Evolutionary conservation across 2,329 filamentous ascomycete genomes (phyloP), one percentile per base, ranked within the genome.

Genomic region (Penicillium sp.): DNA sequence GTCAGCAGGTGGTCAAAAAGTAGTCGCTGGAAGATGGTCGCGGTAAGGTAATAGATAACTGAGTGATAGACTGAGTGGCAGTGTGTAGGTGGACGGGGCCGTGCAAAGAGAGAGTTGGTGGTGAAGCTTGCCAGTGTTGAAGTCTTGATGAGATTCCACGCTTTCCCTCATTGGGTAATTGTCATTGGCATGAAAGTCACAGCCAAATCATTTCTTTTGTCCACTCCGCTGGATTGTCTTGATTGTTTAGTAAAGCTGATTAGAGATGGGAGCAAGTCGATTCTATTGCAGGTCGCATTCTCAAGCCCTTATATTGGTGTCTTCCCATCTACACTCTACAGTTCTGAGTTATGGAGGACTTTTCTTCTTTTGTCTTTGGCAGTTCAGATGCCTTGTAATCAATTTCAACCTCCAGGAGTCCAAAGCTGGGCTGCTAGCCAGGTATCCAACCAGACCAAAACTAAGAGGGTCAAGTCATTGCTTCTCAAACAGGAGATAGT

Each of bases 111-210:
- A 58, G 19, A 41, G 57, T 48, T 29, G 54, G 55, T 48, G 62
- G 57, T 49, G 49, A 49, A 57, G 48, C 50, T 53, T 48, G 46
- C 41, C 46, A 45, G 51, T 60, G 51, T 58, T 29, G 23, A 62
- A 61, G 58, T 56, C 44, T 57, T 52, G 57, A 56, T 56, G 58
- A 54, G 62, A 57, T 61, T 56, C 44, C 38, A 63, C 68, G 67
- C 68, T 67, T 70, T 69, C 23, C 68, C 68, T 58, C 19, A 66
- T 70, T 44, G 56, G 67, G 67, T 58, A 62, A 56, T 60, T 31
- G 8, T 55, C 51, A 54, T 55, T 45, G 44, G 9, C 46, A 60
- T 51, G 41, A 35, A 50, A 21, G 13, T 21, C 30, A n/a, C 9
- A 31, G 41, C 29, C 49, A 26, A 29, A 31, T 19, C 21, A 57